Evolutionary conservation across 495 filamentous ascomycete species (phyloP).

Genomic region (Aspergillus leporis): DNA sequence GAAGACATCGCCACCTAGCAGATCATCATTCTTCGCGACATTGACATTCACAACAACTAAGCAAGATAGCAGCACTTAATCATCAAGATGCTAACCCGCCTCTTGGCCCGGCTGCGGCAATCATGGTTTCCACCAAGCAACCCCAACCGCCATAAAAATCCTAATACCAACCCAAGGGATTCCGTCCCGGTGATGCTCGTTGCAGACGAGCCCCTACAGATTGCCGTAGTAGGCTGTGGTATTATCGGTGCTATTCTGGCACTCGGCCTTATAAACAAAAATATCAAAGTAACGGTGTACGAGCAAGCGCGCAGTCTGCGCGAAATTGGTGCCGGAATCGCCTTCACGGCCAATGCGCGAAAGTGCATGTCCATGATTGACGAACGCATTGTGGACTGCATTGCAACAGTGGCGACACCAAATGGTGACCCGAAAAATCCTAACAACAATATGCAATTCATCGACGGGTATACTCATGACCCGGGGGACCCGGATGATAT

Average conservation of each 20-base stretch:
- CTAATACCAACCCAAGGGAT: slow-evolving; percentile 1
- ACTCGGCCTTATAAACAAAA: slow-evolving; percentile 35
- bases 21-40: too few species aligned
- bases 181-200: background rate
- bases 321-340: slow-evolving; percentile 48
- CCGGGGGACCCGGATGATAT: slow-evolving; percentile 11
- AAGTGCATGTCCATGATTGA: slow-evolving; percentile 28
- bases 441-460: slow-evolving; percentile 30
- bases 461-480: slow-evolving; percentile 36
- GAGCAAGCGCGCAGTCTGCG: slow-evolving; percentile 37
- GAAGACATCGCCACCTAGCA: too few species aligned
- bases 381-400: slow-evolving; percentile 21
- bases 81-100: too few species aligned
- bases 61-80: too few species aligned
- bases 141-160: background rate
- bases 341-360: slow-evolving; percentile 39
- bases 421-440: slow-evolving; percentile 20
- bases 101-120: too few species aligned
- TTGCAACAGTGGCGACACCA: slow-evolving; percentile 18
- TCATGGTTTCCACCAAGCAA: too few species aligned
- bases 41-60: too few species aligned
- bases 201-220: slow-evolving; percentile 15
- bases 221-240: slow-evolving; percentile 48
- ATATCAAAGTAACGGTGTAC: slow-evolving; percentile 41
- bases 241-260: slow-evolving; percentile 43